Evolutionary conservation across 371 early-diverging fungal genomes (phyloP).

Genomic region (Rhizopus microsporus): DNA sequence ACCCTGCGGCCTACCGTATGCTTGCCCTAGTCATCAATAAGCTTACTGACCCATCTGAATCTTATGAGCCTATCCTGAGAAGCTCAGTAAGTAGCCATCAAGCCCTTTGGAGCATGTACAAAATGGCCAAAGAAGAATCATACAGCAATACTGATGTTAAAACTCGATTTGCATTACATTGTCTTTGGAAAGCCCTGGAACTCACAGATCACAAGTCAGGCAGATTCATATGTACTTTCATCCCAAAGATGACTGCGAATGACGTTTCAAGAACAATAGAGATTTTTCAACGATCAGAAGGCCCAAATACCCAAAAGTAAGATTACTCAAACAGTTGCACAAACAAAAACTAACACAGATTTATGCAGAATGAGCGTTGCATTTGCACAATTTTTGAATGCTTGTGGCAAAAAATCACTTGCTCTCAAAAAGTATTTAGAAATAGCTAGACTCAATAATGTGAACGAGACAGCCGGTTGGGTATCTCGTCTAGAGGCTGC

Average conservation of each 20-base stretch:
- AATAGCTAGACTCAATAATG: slow-evolving; percentile 5
- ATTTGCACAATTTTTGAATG: slow-evolving; percentile 18
- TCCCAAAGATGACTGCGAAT: slow-evolving; percentile 10
- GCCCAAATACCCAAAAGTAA: slow-evolving; percentile 18
- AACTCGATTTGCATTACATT: slow-evolving; percentile 17
- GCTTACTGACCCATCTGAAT: background rate
- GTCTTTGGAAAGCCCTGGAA: slow-evolving; percentile 22
- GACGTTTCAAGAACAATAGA: slow-evolving; percentile 14
- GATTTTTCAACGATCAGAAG: slow-evolving; percentile 12
- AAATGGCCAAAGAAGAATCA: background rate
- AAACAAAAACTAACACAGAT: background rate
- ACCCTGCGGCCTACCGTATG: slow-evolving; percentile 22
- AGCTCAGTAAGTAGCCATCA: background rate
- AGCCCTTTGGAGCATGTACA: background rate
- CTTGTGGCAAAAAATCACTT: slow-evolving; percentile 2
- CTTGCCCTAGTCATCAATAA: slow-evolving; percentile 14
- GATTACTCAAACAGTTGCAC: background rate
- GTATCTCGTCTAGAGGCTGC: slow-evolving; percentile 17
- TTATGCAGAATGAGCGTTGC: slow-evolving; percentile 20
- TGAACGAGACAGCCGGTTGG: slow-evolving; percentile 15
- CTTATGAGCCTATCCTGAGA: slow-evolving; percentile 5
- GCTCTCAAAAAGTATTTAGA: slow-evolving; percentile 21
- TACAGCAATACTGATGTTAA: slow-evolving; percentile 1
- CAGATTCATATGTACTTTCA: slow-evolving; percentile 9
- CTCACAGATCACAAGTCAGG: slow-evolving; percentile 22